Percentiles rank a stretch among this genome's conserved stretches.
phyloP scores from a whole-genome alignment of 257 asterid genomes.

The Thymus quinquecostatus region DNA sequence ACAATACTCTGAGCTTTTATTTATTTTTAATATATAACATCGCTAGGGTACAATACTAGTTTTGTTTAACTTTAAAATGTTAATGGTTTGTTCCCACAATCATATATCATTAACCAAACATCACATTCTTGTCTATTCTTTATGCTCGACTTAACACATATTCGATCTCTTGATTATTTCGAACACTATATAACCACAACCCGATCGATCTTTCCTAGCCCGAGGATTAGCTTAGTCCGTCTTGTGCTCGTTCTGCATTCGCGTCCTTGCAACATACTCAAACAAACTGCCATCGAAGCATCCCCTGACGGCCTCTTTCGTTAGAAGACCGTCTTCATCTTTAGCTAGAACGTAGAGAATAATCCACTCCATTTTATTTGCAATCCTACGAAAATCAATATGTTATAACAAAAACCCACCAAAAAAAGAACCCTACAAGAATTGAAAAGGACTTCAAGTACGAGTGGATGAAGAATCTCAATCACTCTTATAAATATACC shows the following conservation, averaged over 20 bases:
- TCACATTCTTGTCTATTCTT: background rate
- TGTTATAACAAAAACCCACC: no score
- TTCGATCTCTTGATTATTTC: background rate
- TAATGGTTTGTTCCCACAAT: background rate
- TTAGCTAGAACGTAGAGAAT: conserved; percentile 59
- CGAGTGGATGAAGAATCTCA: background rate
- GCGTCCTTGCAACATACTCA: conserved; percentile 68
- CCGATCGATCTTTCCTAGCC: background rate
- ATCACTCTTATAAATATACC: conserved; percentile 31
- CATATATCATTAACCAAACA: background rate
- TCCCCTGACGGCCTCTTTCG: conserved; percentile 80
- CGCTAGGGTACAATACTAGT: no score
- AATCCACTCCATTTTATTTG: conserved; percentile 67
- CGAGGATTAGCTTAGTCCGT: conserved; percentile 20
- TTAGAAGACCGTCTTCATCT: conserved; percentile 70
- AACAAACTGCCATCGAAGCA: conserved; percentile 83
- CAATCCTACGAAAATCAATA: conserved; percentile 44
- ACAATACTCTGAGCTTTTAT: no score
- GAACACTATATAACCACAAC: background rate
- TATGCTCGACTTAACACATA: background rate
- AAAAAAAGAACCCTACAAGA: no score
- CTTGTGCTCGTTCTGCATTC: conserved; percentile 41
- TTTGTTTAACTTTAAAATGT: no score
- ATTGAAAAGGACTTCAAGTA: background rate
- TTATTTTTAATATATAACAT: no score